Percentiles rank a stretch among this genome's conserved stretches.
Evolutionary conservation across 2,329 filamentous ascomycete species (phyloP).

Genomic region (Neofusicoccum parvum): DNA sequence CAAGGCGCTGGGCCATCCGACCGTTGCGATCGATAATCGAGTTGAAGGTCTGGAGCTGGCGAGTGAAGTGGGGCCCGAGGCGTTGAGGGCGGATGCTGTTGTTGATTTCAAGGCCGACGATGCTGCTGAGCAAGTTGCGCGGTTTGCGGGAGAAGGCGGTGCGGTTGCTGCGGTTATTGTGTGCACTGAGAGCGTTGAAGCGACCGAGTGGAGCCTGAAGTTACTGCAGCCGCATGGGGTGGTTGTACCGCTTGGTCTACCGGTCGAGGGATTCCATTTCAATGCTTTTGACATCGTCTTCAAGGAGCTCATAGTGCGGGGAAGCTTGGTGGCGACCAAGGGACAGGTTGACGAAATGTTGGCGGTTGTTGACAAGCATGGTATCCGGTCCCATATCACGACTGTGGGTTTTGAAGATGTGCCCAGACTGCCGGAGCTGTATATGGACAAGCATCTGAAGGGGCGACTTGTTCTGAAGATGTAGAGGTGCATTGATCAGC

Average conservation of each 20-base stretch:
- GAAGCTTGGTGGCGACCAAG: constrained; percentile 31
- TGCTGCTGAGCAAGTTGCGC: too few species aligned
- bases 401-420: constrained; percentile 29
- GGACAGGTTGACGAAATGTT: constrained; percentile 32
- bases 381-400: constrained; percentile 29
- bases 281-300: constrained; percentile 31
- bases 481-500: not conserved
- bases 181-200: too few species aligned
- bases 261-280: constrained; percentile 32
- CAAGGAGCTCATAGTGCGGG: constrained; percentile 30
- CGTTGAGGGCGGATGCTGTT: too few species aligned
- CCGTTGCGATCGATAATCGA: too few species aligned
- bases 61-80: too few species aligned
- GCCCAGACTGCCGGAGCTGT: constrained; percentile 27
- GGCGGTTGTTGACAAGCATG: constrained; percentile 27
- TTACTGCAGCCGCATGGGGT: constrained; percentile 30
- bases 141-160: too few species aligned
- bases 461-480: constrained; percentile 33
- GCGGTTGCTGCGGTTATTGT: too few species aligned
- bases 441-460: constrained; percentile 29
- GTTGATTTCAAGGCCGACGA: too few species aligned
- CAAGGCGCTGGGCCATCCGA: too few species aligned
- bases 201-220: constrained; percentile 23
- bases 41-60: too few species aligned
- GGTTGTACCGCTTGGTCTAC: constrained; percentile 31